Percentiles rank a stretch among this genome's conserved stretches.
phyloP scores from a whole-genome alignment of 1,284 basidiomycete genomes.

The Phylloboletellus chloephorus region DNA sequence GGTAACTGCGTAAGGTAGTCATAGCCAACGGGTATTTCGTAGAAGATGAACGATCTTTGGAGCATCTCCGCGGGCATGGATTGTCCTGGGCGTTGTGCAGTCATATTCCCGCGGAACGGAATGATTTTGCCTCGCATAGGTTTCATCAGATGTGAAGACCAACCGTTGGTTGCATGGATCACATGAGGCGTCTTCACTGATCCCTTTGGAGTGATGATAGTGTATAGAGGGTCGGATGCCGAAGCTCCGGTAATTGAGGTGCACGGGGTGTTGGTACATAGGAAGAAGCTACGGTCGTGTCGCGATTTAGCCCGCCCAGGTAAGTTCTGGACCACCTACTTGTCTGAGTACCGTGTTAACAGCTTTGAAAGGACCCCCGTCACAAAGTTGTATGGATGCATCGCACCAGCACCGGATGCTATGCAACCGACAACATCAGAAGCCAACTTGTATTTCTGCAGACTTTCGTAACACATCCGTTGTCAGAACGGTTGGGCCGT shows the following conservation, averaged over 20 bases:
- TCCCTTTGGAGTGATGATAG: constrained; percentile 41
- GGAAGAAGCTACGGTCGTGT: constrained; percentile 32
- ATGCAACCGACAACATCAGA: constrained; percentile 37
- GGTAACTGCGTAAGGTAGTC: constrained; percentile 54
- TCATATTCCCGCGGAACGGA: constrained; percentile 47
- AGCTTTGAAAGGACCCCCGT: constrained; percentile 40
- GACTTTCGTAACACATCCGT: not conserved
- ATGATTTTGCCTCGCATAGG: constrained; percentile 42
- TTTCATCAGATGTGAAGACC: constrained; percentile 46
- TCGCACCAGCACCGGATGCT: constrained; percentile 37
- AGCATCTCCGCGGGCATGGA: constrained; percentile 29
- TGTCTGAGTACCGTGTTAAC: constrained; percentile 32
- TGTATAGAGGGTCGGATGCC: constrained; percentile 30
- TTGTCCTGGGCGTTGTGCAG: constrained; percentile 43
- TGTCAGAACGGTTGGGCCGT: constrained; percentile 2
- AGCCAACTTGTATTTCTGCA: constrained; percentile 37
- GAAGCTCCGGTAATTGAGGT: constrained; percentile 32
- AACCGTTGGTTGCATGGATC: constrained; percentile 60
- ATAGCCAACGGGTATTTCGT: constrained; percentile 36
- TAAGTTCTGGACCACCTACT: constrained; percentile 26
- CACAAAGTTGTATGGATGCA: constrained; percentile 45
- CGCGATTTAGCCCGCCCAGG: not conserved
- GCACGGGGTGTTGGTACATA: constrained; percentile 41
- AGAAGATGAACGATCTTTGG: constrained; percentile 40
- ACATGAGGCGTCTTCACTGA: constrained; percentile 39